Percentiles rank a stretch among this genome's conserved stretches.
Conservation (phyloP, 1,139 yeast species). For the Barnettozyma hawaiiensis region DNA sequence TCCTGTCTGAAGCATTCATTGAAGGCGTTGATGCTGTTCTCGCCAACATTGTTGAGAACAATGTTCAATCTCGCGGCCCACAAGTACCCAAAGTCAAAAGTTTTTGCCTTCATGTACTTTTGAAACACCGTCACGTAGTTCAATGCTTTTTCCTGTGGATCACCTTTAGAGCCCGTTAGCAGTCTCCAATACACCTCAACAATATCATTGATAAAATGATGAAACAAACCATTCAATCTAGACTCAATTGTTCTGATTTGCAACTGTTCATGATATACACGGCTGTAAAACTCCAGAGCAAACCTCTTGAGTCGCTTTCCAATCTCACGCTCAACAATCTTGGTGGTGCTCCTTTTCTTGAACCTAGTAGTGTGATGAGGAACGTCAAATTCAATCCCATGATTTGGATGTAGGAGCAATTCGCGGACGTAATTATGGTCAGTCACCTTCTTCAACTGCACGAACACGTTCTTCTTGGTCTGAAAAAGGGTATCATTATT, state of each 20-base stretch:
- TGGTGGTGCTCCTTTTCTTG: not conserved
- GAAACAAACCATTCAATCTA: not conserved
- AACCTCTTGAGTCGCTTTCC: not conserved
- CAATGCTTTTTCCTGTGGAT: no score
- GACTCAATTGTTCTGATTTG: conserved; percentile 2
- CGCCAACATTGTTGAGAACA: not conserved
- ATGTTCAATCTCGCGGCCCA: not conserved
- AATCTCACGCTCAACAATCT: not conserved
- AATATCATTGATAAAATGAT: not conserved
- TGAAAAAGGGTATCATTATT: conserved; percentile 3
- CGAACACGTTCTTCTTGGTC: not conserved
- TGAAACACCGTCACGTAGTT: conserved; percentile 2
- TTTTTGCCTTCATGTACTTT: not conserved
- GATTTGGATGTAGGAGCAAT: not conserved
- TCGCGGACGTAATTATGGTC: not conserved
- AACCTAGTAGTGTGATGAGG: not conserved
- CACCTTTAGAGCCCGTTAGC: not conserved
- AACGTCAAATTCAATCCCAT: conserved; percentile 1
- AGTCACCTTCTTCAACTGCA: not conserved
- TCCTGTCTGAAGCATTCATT: not conserved
- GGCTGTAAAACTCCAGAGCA: conserved; percentile 2
- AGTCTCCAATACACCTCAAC: not conserved
- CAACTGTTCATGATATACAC: conserved; percentile 1
- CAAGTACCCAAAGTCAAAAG: conserved; percentile 6
- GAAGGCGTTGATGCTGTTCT: conserved; percentile 1